A percentile compares a stretch with the other conserved stretches of the same genome.
Evolutionary conservation across 2,329 filamentous ascomycete species (phyloP).

Genomic region (Pseudogymnoascus sp.): DNA sequence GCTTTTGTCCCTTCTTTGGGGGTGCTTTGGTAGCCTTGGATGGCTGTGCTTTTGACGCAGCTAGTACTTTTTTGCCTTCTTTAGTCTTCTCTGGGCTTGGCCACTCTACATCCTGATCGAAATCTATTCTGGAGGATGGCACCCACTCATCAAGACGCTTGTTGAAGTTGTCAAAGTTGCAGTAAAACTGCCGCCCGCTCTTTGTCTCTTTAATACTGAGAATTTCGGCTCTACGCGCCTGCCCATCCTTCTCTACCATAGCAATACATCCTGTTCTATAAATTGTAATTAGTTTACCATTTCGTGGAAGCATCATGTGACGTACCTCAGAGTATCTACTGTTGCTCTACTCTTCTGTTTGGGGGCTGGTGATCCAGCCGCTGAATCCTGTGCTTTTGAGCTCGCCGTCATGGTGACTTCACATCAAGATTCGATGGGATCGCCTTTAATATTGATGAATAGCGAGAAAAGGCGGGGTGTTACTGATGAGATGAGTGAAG

Average conservation of each 20-base stretch:
- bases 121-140: conserved; percentile 70
- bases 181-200: conserved; percentile 83
- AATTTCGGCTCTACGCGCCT: conserved; percentile 87
- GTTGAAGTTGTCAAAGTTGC: conserved; percentile 98
- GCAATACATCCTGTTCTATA: conserved; percentile 30
- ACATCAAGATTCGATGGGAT: conserved; percentile 13
- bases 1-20: conserved; percentile 34
- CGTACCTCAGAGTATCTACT: conserved; percentile 70
- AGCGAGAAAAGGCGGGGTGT: neutral
- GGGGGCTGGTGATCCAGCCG: conserved; percentile 50
- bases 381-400: conserved; percentile 42
- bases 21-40: conserved; percentile 35
- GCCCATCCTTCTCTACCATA: conserved; percentile 55
- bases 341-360: conserved; percentile 75
- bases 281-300: neutral
- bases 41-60: conserved; percentile 31
- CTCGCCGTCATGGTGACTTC: conserved; percentile 46
- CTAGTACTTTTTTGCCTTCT: conserved; percentile 63
- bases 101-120: conserved; percentile 91
- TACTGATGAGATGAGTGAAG: conserved; percentile 2
- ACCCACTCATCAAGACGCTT: conserved; percentile 86
- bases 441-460: conserved; percentile 2
- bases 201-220: conserved; percentile 88
- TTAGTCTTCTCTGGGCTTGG: conserved; percentile 75
- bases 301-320: conserved; percentile 18